Evolutionary conservation across 805 yeast genomes (phyloP).

Genomic region (Candida wancherniae): DNA sequence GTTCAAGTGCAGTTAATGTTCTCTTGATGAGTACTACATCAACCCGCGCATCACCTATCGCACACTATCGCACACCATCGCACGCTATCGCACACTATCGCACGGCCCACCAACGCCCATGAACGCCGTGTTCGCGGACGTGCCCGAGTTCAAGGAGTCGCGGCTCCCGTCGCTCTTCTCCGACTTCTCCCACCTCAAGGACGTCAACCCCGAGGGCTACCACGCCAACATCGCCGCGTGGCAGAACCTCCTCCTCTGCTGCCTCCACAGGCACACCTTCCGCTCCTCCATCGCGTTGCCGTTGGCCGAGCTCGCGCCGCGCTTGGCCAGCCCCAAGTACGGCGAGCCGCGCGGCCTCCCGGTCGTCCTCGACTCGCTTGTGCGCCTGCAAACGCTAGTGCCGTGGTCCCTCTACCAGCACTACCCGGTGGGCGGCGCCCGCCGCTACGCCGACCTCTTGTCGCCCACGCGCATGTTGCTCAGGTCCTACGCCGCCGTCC

Average conservation of each 20-base stretch:
- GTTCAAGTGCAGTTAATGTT: no score
- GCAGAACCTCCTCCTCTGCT: constrained; percentile 21
- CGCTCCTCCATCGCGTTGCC: constrained; percentile 22
- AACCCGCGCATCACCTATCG: no score
- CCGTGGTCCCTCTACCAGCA: constrained; percentile 14
- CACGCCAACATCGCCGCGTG: constrained; percentile 41
- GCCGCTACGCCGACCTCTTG: constrained; percentile 6
- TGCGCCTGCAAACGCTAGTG: constrained; percentile 9
- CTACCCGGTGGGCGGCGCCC: constrained; percentile 1
- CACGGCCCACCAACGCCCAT: neutral
- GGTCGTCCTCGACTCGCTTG: constrained; percentile 23
- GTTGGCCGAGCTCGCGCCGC: constrained; percentile 3
- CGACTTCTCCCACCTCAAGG: constrained; percentile 26
- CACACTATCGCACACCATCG: no score
- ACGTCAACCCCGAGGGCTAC: constrained; percentile 38
- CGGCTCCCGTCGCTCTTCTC: constrained; percentile 35
- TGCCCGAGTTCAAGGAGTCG: constrained; percentile 22
- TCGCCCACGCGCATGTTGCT: constrained; percentile 10
- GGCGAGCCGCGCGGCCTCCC: constrained; percentile 31
- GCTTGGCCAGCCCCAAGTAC: constrained; percentile 10
- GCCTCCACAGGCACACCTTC: constrained; percentile 10
- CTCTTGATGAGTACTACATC: no score
- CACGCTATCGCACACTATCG: no score
- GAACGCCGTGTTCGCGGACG: constrained; percentile 6
- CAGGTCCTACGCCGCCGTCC: constrained; percentile 3